These are phyloP conservation scores for Laburnicola sp. DNA, from an alignment of 2,329 filamentous ascomycete genomes.

Conservation along the genomic window DNA sequence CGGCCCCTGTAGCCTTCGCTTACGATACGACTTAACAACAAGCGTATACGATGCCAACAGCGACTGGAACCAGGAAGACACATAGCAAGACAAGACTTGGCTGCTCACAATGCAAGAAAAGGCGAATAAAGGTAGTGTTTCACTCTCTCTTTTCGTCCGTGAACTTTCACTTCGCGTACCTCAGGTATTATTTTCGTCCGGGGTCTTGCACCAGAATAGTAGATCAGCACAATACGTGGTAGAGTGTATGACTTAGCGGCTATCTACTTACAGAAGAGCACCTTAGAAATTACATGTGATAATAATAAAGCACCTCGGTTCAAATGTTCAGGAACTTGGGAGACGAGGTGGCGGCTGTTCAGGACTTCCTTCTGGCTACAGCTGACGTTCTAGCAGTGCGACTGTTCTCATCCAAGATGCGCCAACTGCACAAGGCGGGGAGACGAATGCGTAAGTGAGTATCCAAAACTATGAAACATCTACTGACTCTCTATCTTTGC, in stretches of 20 bases:
- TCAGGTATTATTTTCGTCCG: background rate
- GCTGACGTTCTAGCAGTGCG: slow-evolving; percentile 35
- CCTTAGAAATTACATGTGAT: too few species aligned
- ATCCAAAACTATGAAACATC: background rate
- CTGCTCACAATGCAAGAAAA: slow-evolving; percentile 40
- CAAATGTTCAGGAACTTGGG: too few species aligned
- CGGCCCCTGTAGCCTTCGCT: slow-evolving; percentile 22
- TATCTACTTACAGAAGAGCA: too few species aligned
- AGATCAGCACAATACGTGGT: background rate
- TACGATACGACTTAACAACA: background rate
- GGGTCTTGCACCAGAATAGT: background rate
- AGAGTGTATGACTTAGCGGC: background rate
- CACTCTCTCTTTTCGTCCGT: background rate
- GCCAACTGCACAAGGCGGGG: slow-evolving; percentile 38
- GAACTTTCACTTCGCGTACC: background rate
- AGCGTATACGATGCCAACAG: slow-evolving; percentile 11
- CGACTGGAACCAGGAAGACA: slow-evolving; percentile 32
- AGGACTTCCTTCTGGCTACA: background rate
- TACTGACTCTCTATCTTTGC: background rate
- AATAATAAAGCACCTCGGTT: too few species aligned
- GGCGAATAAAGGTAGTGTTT: slow-evolving; percentile 34
- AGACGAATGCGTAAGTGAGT: slow-evolving; percentile 24
- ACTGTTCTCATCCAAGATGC: slow-evolving; percentile 37
- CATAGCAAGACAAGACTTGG: slow-evolving; percentile 44
- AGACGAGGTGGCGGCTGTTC: background rate